Evolutionary conservation across 2,329 filamentous ascomycete genomes (phyloP), one percentile per base, ranked within the genome.

Genomic region (Cordyceps tenuipes): DNA sequence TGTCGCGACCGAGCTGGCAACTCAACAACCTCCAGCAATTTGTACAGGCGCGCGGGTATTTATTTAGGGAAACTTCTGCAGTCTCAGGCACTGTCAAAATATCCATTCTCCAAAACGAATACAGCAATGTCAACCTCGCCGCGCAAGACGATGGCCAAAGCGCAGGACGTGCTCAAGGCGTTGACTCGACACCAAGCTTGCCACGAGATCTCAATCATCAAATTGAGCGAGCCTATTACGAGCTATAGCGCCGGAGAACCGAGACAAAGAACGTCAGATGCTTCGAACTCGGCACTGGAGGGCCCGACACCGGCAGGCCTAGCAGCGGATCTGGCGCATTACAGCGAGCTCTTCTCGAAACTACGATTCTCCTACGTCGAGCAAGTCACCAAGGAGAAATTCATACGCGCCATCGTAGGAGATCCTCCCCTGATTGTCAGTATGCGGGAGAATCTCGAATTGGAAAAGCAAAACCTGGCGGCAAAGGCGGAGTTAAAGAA

Each of bases 311-410:
- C 92, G 0, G 83, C 88, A 17, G 87, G 87, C 19, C 79, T 97
- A 8, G 86, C 90, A 64, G 90, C 89, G 31, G 93, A 97, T 72
- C 80, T 97, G 31, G 79, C 82, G 34, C 92, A 97, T 73, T 97
- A 97, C 77, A 91, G 90, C 76, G 92, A 97, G 74, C 83, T 97
- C 21, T 99, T 97, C 74, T 88, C 91, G 47, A 97, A 99, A 76
- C 82, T 97, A 44, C 90, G 93, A 66, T 97, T 97, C 78, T 95
- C 90, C 64, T 97, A 97, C 75, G 89, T 97, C 67, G 94, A 99
- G 75, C 94, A 97, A 78, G 91, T 97, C 63, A 97, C 93, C 49
- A 99, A 97, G 75, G 94, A 99, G 73, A 96, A 96, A 69, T 97
- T 97, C 73, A 87, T 99, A 59, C 90, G 91, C 66, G 87, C 90